A percentile compares a stretch with the other conserved stretches of the same genome.
phyloP scores from a whole-genome alignment of 208 protist species.

The Crithidia thermophila region DNA sequence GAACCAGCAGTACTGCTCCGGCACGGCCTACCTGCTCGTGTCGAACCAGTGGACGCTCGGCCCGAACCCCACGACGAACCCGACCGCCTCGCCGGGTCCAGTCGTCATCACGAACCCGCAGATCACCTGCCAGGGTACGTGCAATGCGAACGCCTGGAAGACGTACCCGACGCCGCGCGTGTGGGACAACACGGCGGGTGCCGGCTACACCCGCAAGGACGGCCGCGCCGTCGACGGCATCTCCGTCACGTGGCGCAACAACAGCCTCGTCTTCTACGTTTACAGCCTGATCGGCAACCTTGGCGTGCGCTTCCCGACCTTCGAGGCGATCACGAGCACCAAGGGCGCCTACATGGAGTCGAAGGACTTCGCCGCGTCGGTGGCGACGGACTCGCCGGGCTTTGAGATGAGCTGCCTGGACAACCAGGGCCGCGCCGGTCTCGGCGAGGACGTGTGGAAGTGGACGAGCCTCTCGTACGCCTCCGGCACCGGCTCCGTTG shows the following conservation, averaged over 20 bases:
- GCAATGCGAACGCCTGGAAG: slow-evolving; percentile 69
- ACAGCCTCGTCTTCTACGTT: slow-evolving; percentile 65
- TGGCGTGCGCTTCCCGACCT: slow-evolving; percentile 83
- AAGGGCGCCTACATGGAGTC: slow-evolving; percentile 60
- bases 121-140: slow-evolving; percentile 76
- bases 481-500: slow-evolving; percentile 58
- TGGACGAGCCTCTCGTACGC: slow-evolving; percentile 50
- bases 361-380: slow-evolving; percentile 43
- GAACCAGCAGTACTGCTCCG: slow-evolving; percentile 55
- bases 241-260: slow-evolving; percentile 58
- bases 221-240: slow-evolving; percentile 60
- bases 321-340: slow-evolving; percentile 57
- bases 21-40: slow-evolving; percentile 72
- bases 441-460: slow-evolving; percentile 76
- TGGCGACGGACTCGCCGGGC: slow-evolving; percentile 43
- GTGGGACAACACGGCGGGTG: slow-evolving; percentile 69
- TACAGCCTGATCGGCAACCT: slow-evolving; percentile 81
- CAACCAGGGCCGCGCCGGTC: slow-evolving; percentile 51
- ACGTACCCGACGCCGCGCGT: slow-evolving; percentile 56
- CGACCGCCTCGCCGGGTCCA: slow-evolving; percentile 6
- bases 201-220: slow-evolving; percentile 58
- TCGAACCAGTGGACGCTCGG: slow-evolving; percentile 47
- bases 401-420: slow-evolving; percentile 77
- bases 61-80: slow-evolving; percentile 29
- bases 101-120: slow-evolving; percentile 50